A percentile compares a stretch with the other conserved stretches of the same genome.
Conservation (phyloP, 345 rosid species). For the Rubroshorea leprosula region DNA sequence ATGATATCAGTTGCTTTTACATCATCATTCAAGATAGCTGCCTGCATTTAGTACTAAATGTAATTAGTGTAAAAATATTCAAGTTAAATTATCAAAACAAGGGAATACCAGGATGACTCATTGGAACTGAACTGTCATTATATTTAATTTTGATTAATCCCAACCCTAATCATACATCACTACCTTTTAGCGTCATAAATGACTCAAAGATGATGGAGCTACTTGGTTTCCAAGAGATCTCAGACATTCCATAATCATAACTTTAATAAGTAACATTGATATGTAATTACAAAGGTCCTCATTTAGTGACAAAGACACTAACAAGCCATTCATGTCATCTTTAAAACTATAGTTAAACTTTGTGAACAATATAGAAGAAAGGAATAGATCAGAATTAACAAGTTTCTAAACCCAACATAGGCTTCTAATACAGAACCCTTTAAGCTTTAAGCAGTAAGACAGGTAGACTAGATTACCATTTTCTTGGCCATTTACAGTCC, state of each 20-base stretch:
- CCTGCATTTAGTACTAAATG: constrained; percentile 32
- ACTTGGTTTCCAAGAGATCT: too few relatives aligned
- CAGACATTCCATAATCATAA: too few relatives aligned
- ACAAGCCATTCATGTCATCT: neutral
- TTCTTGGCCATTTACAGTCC: too few relatives aligned
- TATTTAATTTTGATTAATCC: neutral
- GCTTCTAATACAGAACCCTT: too few relatives aligned
- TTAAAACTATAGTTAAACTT: neutral
- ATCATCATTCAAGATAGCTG: constrained; percentile 45
- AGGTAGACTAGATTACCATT: too few relatives aligned
- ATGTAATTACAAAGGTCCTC: too few relatives aligned
- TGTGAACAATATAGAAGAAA: neutral
- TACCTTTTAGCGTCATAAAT: neutral
- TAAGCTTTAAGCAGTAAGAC: too few relatives aligned
- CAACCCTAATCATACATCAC: neutral
- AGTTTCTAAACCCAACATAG: too few relatives aligned
- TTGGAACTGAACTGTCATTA: neutral
- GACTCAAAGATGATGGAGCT: neutral
- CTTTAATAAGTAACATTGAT: too few relatives aligned
- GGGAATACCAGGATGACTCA: neutral
- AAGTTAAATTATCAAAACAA: neutral
- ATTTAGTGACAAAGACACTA: neutral
- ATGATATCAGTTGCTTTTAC: constrained; percentile 46
- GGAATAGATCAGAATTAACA: too few relatives aligned
- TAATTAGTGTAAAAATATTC: neutral